phyloP scores from a whole-genome alignment of 140 eudicot species.

The Cichorium intybus region DNA sequence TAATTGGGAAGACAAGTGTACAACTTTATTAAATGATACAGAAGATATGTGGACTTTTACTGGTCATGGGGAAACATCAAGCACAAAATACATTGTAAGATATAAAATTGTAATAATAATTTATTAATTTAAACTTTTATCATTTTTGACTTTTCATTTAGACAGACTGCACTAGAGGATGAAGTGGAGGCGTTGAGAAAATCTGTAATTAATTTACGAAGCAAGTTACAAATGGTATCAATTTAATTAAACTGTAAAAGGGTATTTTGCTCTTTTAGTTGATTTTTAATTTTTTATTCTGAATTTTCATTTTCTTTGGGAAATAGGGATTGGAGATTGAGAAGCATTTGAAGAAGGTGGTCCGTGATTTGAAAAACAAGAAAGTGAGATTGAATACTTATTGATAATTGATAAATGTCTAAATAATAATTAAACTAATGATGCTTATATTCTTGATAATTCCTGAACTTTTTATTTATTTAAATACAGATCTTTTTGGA shows the following conservation, averaged over 20 bases:
- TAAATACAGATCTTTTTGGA: constrained; percentile 43
- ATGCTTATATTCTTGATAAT: background rate
- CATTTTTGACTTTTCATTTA: constrained; percentile 53
- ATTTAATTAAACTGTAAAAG: background rate
- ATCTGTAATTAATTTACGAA: constrained; percentile 50
- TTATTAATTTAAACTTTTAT: background rate
- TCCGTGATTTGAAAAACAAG: constrained; percentile 54
- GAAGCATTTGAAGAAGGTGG: constrained; percentile 66
- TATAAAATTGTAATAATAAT: background rate
- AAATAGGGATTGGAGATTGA: constrained; percentile 86
- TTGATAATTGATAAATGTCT: no score
- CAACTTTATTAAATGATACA: constrained; percentile 57
- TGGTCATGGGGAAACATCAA: constrained; percentile 58
- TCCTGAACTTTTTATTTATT: constrained; percentile 5
- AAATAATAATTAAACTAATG: background rate
- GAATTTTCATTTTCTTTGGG: background rate
- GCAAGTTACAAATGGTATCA: constrained; percentile 65
- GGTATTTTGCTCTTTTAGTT: constrained; percentile 1
- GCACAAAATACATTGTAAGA: constrained; percentile 75
- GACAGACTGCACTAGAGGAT: constrained; percentile 82
- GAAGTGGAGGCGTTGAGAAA: constrained; percentile 62
- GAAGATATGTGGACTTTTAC: constrained; percentile 71
- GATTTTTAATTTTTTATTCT: background rate
- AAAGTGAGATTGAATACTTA: constrained; percentile 44
- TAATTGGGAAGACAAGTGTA: constrained; percentile 73